phyloP scores from a whole-genome alignment of 805 yeast genomes.

The Zygotorulaspora florentina region DNA sequence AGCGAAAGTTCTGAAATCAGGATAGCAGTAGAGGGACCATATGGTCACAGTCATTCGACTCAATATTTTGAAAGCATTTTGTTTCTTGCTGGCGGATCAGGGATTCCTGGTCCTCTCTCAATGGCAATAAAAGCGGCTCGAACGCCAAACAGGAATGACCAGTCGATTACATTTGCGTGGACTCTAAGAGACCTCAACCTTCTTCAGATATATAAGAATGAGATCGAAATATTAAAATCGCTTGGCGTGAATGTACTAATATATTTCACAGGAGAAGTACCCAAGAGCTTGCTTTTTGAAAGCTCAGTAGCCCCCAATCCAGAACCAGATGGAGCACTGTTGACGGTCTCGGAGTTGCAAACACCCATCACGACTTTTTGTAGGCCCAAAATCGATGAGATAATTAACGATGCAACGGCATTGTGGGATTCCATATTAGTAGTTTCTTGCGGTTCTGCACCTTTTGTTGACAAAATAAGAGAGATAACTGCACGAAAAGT shows the following conservation, averaged over 20 bases:
- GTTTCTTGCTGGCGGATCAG: slow-evolving; percentile 70
- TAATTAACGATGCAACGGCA: slow-evolving; percentile 37
- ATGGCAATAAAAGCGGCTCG: slow-evolving; percentile 32
- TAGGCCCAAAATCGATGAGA: slow-evolving; percentile 42
- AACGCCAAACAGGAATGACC: neutral
- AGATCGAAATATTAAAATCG: slow-evolving; percentile 1
- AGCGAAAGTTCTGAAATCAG: slow-evolving; percentile 33
- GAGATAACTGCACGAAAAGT: slow-evolving; percentile 38
- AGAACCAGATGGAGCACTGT: neutral
- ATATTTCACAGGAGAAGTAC: slow-evolving; percentile 5
- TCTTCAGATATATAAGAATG: slow-evolving; percentile 3
- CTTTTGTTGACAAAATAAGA: slow-evolving; percentile 51
- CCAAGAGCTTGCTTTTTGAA: neutral
- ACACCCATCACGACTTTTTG: slow-evolving; percentile 20
- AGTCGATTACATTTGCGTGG: slow-evolving; percentile 6
- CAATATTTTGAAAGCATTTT: slow-evolving; percentile 50
- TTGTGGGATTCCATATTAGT: slow-evolving; percentile 44
- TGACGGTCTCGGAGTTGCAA: neutral
- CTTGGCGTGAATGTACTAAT: slow-evolving; percentile 2
- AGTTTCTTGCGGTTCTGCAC: slow-evolving; percentile 55
- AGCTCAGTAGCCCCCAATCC: neutral
- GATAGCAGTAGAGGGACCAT: slow-evolving; percentile 61
- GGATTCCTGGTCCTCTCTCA: slow-evolving; percentile 60
- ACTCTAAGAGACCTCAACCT: slow-evolving; percentile 1
- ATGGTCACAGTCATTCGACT: slow-evolving; percentile 53